Conservation (phyloP, 2,329 filamentous ascomycete genomes). For the Botrytis cinerea region DNA sequence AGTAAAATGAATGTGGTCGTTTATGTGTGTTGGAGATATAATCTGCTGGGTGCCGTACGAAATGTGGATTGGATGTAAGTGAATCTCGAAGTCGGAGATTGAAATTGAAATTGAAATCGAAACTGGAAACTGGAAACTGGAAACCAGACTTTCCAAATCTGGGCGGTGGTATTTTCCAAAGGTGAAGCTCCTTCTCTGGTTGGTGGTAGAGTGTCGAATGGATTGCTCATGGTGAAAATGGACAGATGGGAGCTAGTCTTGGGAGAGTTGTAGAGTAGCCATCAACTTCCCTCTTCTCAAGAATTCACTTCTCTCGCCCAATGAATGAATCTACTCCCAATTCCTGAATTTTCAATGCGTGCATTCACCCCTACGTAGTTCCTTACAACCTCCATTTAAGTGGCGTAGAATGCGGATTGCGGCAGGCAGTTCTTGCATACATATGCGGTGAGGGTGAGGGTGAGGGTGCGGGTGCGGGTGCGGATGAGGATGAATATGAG, state of each 20-base stretch:
- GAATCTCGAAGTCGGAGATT: neutral
- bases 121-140: neutral
- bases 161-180: neutral
- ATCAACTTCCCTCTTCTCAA: neutral
- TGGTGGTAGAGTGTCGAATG: neutral
- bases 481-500: neutral
- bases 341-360: neutral
- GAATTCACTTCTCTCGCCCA: slow-evolving; percentile 3
- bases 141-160: neutral
- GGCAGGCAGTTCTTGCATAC: slow-evolving; percentile 18
- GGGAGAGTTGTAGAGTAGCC: neutral
- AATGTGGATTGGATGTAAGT: neutral
- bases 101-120: too few relatives aligned
- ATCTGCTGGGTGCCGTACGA: slow-evolving; percentile 2
- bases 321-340: neutral
- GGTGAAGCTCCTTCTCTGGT: neutral
- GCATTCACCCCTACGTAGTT: neutral
- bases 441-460: slow-evolving; percentile 6
- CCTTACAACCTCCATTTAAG: neutral
- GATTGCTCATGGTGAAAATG: neutral
- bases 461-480: neutral
- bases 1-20: neutral
- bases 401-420: slow-evolving; percentile 10
- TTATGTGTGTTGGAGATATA: neutral
- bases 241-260: neutral